A percentile compares a stretch with the other conserved stretches of the same genome.
Conservation (phyloP, 2,329 filamentous ascomycete species). For the Herpotrichia juniperi region DNA sequence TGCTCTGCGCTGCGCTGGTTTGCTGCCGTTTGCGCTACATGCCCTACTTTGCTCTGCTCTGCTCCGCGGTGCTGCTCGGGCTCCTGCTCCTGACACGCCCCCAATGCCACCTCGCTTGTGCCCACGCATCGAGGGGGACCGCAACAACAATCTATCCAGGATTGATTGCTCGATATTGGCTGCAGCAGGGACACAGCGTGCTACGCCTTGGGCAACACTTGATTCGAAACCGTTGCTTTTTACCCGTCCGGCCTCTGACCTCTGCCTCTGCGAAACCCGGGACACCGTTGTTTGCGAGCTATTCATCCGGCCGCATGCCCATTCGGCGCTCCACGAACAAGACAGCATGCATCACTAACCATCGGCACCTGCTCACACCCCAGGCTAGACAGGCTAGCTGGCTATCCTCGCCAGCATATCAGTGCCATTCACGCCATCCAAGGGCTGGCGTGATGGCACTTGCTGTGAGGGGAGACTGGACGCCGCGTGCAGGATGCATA, state of each 20-base stretch:
- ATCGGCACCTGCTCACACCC: conserved; percentile 22
- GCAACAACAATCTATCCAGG: neutral
- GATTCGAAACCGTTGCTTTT: conserved; percentile 38
- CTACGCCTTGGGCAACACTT: conserved; percentile 28
- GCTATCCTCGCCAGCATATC: neutral
- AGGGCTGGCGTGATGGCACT: neutral
- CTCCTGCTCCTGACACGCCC: neutral
- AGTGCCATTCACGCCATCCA: neutral
- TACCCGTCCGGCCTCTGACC: conserved; percentile 21
- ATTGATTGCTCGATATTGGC: conserved; percentile 43
- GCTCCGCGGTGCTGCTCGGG: conserved; percentile 12
- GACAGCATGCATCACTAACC: conserved; percentile 8
- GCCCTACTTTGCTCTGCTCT: conserved; percentile 6
- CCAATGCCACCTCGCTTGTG: conserved; percentile 11
- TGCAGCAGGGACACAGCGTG: conserved; percentile 35
- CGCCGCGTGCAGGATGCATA: conserved; percentile 18
- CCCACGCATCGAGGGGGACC: neutral
- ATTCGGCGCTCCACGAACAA: conserved; percentile 38
- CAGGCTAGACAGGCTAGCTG: neutral
- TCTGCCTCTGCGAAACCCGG: conserved; percentile 40
- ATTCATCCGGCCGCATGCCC: conserved; percentile 41
- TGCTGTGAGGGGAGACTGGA: neutral
- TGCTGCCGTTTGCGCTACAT: too few species aligned
- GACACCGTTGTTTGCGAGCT: conserved; percentile 32
- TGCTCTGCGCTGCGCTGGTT: neutral